Percentiles rank a stretch among this genome's conserved stretches.
Conservation (phyloP, 2,329 filamentous ascomycete species). For the Cercospora janseana region DNA sequence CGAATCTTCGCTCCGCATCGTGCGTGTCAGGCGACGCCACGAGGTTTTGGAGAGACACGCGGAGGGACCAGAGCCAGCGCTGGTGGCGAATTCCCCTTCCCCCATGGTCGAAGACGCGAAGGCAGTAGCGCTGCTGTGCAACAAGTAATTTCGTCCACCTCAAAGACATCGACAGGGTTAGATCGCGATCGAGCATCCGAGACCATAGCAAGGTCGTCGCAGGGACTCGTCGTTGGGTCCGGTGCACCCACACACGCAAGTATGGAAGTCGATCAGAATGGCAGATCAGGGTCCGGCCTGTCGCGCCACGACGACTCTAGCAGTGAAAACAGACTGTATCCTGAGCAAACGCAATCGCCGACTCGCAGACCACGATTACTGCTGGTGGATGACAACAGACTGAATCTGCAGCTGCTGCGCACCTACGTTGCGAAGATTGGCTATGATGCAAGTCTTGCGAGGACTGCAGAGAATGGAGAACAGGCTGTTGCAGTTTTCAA, state of each 20-base stretch:
- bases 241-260: too few relatives aligned
- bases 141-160: too few relatives aligned
- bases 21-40: not conserved
- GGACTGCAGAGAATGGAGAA: slow-evolving; percentile 46
- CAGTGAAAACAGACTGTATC: too few relatives aligned
- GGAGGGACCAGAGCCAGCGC: slow-evolving; percentile 11
- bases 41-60: not conserved
- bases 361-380: slow-evolving; percentile 25
- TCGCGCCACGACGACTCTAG: too few relatives aligned
- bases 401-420: slow-evolving; percentile 33
- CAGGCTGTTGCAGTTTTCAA: slow-evolving; percentile 48
- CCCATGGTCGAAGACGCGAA: not conserved
- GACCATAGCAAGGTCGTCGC: too few relatives aligned
- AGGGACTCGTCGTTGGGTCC: too few relatives aligned
- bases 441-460: slow-evolving; percentile 32
- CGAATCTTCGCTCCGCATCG: not conserved
- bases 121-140: not conserved
- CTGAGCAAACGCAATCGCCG: slow-evolving; percentile 8
- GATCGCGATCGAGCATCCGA: too few relatives aligned
- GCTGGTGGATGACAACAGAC: slow-evolving; percentile 34
- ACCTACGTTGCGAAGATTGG: slow-evolving; percentile 36
- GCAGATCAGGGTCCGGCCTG: too few relatives aligned
- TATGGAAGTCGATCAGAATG: too few relatives aligned
- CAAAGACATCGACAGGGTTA: too few relatives aligned
- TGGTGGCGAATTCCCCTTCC: slow-evolving; percentile 20